Base-by-base conservation (phyloP, 164 flowering plant genomes). In the Berberis vulgaris region DNA sequence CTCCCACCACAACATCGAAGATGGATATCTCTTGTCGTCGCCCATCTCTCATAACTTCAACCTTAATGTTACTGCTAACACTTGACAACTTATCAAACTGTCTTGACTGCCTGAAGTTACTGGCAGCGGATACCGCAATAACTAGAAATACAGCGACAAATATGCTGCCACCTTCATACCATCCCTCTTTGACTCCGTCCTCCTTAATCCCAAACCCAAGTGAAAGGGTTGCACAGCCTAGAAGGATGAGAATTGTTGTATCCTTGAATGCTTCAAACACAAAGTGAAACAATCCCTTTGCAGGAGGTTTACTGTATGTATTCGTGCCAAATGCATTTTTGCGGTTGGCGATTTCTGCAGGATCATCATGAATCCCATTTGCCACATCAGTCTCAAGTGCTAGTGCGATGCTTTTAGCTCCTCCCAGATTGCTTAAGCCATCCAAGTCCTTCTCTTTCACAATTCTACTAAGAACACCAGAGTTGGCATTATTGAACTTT, bases 81-180 rank as follows among this genome's bases (percentile, higher is more conserved):
- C 66, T 57, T 0, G 78, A 72, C 6, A 79, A 53, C 67, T 77
- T 76, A n/a, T 66, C 66, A n/a, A 77, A 81, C 41, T 79, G 83
- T 45, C 62, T 71, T 5, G 62, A 62, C 41, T 72, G 87, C 58
- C 70, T 73, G 64, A 64, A 77, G 47, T 81, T 78, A 38, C 80
- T 75, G 0, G 64, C 49, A 2, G 82, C 73, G 6, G 87, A 73
- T n/a, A 83, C 82, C 39, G 44, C 57, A 11, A 84, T 62, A 7
- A 82, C 83, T 1, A 82, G 57, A 42, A 84, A 57, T 3, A 82
- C 73, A 3, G 84, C 83, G 6, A 84, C 38, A 42, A 71, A 52
- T 7, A 79, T 82, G 56, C 80, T 82, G 1, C 81, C 86, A 3
- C 86, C 84, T 39, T 83, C 84, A 4, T 77, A 80, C 84, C 84